A percentile compares a stretch with the other conserved stretches of the same genome.
Conservation (phyloP, 441 rosid species). For the Jatropha multifida region DNA sequence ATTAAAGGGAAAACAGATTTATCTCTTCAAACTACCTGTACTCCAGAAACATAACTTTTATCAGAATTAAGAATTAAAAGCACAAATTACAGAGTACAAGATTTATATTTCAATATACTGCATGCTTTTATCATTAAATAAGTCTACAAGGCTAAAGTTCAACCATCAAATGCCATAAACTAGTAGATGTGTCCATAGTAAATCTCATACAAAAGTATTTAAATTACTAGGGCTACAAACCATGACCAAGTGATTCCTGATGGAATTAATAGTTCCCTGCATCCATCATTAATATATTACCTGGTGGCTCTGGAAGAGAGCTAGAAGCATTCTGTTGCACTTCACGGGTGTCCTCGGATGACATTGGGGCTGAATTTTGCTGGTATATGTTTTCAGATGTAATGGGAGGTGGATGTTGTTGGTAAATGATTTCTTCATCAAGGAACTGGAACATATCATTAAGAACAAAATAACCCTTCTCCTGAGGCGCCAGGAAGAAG, state of each 20-base stretch:
- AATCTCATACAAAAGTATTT: background rate
- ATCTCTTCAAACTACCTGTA: background rate
- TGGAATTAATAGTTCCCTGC: background rate
- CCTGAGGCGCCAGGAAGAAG: slow-evolving; percentile 95
- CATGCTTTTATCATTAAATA: background rate
- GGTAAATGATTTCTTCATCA: slow-evolving; percentile 55
- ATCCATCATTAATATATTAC: slow-evolving; percentile 31
- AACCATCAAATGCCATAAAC: background rate
- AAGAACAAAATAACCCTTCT: slow-evolving; percentile 83
- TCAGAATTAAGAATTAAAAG: background rate
- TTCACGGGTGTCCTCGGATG: slow-evolving; percentile 51
- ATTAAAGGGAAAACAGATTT: background rate
- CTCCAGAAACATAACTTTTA: background rate
- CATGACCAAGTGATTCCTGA: background rate
- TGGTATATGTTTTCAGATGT: slow-evolving; percentile 33
- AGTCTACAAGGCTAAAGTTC: background rate
- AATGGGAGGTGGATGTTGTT: slow-evolving; percentile 38
- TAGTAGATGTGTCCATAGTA: background rate
- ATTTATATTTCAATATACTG: background rate
- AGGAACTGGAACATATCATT: slow-evolving; percentile 80
- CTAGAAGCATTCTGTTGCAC: slow-evolving; percentile 48
- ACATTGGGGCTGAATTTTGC: slow-evolving; percentile 40
- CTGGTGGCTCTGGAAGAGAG: slow-evolving; percentile 64
- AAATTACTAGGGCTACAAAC: background rate
- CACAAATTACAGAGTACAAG: background rate